phyloP scores from a whole-genome alignment of 768 basidiomycete genomes.

The Termitomyces sp. region DNA sequence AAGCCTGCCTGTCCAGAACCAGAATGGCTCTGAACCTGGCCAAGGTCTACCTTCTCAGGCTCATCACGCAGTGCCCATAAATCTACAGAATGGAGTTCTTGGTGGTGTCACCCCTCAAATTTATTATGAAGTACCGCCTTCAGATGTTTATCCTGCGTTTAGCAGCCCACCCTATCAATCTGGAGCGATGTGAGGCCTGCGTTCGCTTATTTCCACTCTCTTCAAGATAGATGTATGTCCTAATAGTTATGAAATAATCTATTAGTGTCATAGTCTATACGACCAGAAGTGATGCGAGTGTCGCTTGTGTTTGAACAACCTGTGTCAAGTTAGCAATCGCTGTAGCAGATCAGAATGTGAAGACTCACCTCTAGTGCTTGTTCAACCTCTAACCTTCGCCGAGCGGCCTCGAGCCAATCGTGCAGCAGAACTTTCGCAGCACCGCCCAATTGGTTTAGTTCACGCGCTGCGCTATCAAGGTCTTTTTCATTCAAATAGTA shows the following conservation, averaged over 20 bases:
- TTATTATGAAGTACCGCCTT: background rate
- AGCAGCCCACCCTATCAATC: background rate
- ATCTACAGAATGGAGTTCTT: background rate
- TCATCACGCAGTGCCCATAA: background rate
- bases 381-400: constrained; percentile 82
- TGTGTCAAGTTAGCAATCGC: constrained; percentile 22
- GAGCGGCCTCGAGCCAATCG: constrained; percentile 91
- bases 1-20: background rate
- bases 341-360: background rate
- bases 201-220: background rate
- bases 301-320: constrained; percentile 83
- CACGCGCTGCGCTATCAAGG: constrained; percentile 81
- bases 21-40: background rate
- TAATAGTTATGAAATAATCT: constrained; percentile 6
- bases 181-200: background rate
- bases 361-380: constrained; percentile 79
- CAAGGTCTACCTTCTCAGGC: background rate
- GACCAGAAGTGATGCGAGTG: constrained; percentile 73
- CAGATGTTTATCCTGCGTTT: background rate
- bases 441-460: constrained; percentile 87
- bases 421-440: constrained; percentile 65
- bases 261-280: constrained; percentile 40
- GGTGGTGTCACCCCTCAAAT: background rate
- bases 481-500: constrained; percentile 90
- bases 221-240: background rate